These are phyloP conservation scores for Aspergillus udagawae DNA, from an alignment of 2,329 filamentous ascomycete species.

Conservation along the genomic window DNA sequence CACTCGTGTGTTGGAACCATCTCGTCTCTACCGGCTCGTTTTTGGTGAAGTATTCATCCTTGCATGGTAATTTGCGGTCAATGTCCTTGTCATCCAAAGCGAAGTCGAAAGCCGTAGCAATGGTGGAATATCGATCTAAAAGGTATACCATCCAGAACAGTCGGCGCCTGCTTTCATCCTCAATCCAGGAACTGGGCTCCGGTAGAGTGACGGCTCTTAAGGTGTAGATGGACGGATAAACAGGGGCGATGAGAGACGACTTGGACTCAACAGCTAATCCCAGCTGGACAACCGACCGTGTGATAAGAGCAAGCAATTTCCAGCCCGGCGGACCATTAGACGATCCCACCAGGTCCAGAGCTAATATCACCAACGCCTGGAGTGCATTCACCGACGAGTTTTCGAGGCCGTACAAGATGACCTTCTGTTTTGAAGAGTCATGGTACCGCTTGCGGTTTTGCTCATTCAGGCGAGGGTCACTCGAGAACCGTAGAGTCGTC, in stretches of 20 bases:
- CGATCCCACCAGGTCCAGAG: constrained; percentile 76
- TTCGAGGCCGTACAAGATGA: constrained; percentile 81
- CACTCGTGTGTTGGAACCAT: constrained; percentile 63
- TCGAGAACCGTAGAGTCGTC: constrained; percentile 79
- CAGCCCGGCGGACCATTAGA: constrained; percentile 88
- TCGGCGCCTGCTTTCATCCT: constrained; percentile 79
- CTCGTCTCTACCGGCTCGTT: constrained; percentile 81
- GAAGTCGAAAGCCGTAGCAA: constrained; percentile 89
- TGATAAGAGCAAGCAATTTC: constrained; percentile 87
- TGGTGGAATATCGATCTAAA: constrained; percentile 82
- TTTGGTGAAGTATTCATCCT: constrained; percentile 78
- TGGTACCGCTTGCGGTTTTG: constrained; percentile 73
- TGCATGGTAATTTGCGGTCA: constrained; percentile 78
- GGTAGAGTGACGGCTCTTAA: constrained; percentile 79
- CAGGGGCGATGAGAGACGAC: constrained; percentile 72
- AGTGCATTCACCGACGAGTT: constrained; percentile 85
- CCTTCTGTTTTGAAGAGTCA: constrained; percentile 75
- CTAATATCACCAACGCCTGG: constrained; percentile 81
- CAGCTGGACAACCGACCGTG: constrained; percentile 81
- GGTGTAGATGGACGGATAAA: constrained; percentile 83
- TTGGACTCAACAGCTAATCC: constrained; percentile 79
- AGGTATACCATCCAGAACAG: constrained; percentile 95
- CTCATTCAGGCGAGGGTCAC: constrained; percentile 68
- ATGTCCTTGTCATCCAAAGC: constrained; percentile 86
- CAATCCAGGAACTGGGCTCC: constrained; percentile 78